Base-by-base conservation (phyloP, 2,329 filamentous ascomycete species). In the Fusarium pseudograminearum region DNA sequence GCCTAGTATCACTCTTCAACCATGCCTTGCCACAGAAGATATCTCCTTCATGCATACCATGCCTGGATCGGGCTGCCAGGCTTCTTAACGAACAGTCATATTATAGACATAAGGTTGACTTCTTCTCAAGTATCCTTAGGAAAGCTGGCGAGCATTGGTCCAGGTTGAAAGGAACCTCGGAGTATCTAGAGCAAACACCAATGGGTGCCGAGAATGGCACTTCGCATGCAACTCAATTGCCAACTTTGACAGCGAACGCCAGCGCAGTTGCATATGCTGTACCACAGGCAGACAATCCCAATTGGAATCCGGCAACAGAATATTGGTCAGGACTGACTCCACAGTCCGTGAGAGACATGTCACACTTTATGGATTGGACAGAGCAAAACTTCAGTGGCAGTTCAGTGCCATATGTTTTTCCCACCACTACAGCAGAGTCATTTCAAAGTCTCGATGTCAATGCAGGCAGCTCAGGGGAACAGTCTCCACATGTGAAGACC, bases 1-100 rank as follows among this genome's bases (percentile, higher is more conserved):
- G 54, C 4, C 47, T 75, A 4, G 42, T 73, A 15, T 48, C 58
- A 18, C 59, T 75, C 11, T 70, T 75, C 47, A 68, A 63, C 7
- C 48, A 52, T 10, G 36, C 74, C 10, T 45, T 51, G 7, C 59
- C 73, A 14, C 58, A 71, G 34, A 74, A 73, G 14, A 28, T 71
- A 24, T 75, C 73, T 11, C 73, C 73, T 3, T 67, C 73, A 2
- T 75, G 71, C 22, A 58, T 73, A 9, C 44, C 63, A n/a, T 64
- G 71, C 6, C 48, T 75, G 12, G 54, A 65, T 38, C 57, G 48
- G 38, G 70, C 61, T 8, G 52, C 44, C 2, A 24, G 57, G 12
- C 56, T 68, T 31, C 48, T 75, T 26, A 24, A 61, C 4, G 26
- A 44, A 5, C 41, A 28, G 9, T 53, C 44, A 0, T 18, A 60